Percentiles rank a stretch among this genome's conserved stretches.
Evolutionary conservation across 2,329 filamentous ascomycete species (phyloP).

Genomic region (Periconia sp.): DNA sequence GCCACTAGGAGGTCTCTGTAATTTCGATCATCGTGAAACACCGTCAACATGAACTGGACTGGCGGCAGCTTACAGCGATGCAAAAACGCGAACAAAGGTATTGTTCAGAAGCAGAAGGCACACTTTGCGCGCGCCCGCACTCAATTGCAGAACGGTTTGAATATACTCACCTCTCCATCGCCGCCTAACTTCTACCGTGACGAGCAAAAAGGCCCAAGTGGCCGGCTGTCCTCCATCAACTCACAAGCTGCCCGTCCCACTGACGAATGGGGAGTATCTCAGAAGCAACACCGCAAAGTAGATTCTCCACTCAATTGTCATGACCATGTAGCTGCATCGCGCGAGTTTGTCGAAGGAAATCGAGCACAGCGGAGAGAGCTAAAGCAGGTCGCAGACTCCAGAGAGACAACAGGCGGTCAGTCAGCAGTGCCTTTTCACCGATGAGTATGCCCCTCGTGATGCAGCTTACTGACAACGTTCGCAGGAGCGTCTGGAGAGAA

Average conservation of each 20-base stretch:
- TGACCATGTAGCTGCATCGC: conserved; percentile 1
- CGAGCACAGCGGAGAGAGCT: not conserved
- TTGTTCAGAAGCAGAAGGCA: conserved; percentile 51
- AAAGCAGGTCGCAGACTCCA: conserved; percentile 1
- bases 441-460: conserved; percentile 8
- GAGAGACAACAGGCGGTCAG: conserved; percentile 11
- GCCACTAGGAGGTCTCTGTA: too few relatives aligned
- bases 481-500: conserved; percentile 5
- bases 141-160: conserved; percentile 29
- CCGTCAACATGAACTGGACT: conserved; percentile 56
- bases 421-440: conserved; percentile 14
- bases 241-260: conserved; percentile 17
- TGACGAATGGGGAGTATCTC: conserved; percentile 12
- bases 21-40: not conserved
- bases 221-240: conserved; percentile 11
- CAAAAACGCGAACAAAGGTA: conserved; percentile 43
- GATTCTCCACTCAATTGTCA: conserved; percentile 1
- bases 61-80: conserved; percentile 51
- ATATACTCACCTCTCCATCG: conserved; percentile 23
- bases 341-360: not conserved
- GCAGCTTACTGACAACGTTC: conserved; percentile 12
- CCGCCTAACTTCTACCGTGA: conserved; percentile 29
- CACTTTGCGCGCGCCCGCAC: conserved; percentile 53
- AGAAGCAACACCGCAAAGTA: not conserved
- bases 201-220: conserved; percentile 10